Evolutionary conservation across 805 yeast genomes (phyloP).

Genomic region (Zygoascus ofunaensis): DNA sequence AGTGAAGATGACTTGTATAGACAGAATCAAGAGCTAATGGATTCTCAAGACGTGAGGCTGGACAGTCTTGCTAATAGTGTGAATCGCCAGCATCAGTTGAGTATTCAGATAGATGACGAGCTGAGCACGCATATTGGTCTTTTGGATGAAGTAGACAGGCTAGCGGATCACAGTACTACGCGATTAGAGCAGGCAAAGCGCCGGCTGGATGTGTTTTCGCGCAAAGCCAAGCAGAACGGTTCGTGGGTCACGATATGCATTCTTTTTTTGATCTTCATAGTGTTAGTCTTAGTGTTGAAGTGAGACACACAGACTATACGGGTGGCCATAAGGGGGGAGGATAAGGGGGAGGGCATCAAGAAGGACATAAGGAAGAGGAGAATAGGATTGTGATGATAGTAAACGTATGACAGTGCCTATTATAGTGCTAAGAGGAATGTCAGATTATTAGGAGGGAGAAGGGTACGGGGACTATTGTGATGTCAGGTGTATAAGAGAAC

Average conservation of each 20-base stretch:
- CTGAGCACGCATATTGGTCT: conserved; percentile 29
- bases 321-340: too few species aligned
- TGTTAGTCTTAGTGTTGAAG: conserved; percentile 28
- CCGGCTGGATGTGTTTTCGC: conserved; percentile 29
- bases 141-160: conserved; percentile 31
- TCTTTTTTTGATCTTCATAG: conserved; percentile 26
- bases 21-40: conserved; percentile 26
- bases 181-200: conserved; percentile 28
- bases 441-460: too few species aligned
- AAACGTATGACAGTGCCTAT: too few species aligned
- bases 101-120: conserved; percentile 32
- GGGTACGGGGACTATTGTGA: too few species aligned
- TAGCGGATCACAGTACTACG: conserved; percentile 28
- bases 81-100: conserved; percentile 31
- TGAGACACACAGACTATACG: too few species aligned
- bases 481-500: too few species aligned
- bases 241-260: conserved; percentile 28
- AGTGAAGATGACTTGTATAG: conserved; percentile 12
- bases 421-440: too few species aligned
- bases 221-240: conserved; percentile 32
- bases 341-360: too few species aligned
- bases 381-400: too few species aligned
- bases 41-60: conserved; percentile 33
- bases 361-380: too few species aligned
- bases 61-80: conserved; percentile 30